Evolutionary conservation across 768 basidiomycete species (phyloP).

Genomic region (Russula olivacea): DNA sequence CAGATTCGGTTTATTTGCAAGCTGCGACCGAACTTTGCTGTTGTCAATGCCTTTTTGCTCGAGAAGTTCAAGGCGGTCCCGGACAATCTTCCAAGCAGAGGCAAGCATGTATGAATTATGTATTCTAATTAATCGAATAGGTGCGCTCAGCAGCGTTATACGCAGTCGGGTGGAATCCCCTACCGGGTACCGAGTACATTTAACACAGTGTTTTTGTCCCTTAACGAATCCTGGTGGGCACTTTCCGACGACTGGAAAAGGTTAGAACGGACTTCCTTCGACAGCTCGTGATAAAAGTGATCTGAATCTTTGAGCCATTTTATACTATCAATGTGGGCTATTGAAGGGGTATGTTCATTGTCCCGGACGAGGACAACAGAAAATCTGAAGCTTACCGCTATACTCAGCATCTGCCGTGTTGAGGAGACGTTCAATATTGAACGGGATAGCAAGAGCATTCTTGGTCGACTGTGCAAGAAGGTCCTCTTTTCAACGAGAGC

Average conservation of each 20-base stretch:
- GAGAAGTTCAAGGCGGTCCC: conserved; percentile 50
- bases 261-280: conserved; percentile 51
- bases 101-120: conserved; percentile 80
- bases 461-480: conserved; percentile 47
- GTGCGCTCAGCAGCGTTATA: conserved; percentile 11
- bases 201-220: conserved; percentile 16
- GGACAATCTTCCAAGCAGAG: conserved; percentile 76
- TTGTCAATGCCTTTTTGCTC: conserved; percentile 52
- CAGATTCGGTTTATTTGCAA: conserved; percentile 47
- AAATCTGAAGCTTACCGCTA: conserved; percentile 43
- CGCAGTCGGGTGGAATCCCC: conserved; percentile 1
- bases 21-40: conserved; percentile 43
- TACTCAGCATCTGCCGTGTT: conserved; percentile 71
- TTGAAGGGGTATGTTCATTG: background rate
- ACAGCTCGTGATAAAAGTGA: conserved; percentile 53
- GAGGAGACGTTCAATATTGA: conserved; percentile 55
- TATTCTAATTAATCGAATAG: conserved; percentile 31
- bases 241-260: conserved; percentile 29
- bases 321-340: conserved; percentile 68
- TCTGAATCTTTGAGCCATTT: conserved; percentile 58
- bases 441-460: conserved; percentile 56
- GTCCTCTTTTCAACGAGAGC: conserved; percentile 48
- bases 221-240: conserved; percentile 8
- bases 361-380: conserved; percentile 2
- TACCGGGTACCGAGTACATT: conserved; percentile 27